Conservation (phyloP, 352 stramenopile species). For the Phytophthora pinifolia region DNA sequence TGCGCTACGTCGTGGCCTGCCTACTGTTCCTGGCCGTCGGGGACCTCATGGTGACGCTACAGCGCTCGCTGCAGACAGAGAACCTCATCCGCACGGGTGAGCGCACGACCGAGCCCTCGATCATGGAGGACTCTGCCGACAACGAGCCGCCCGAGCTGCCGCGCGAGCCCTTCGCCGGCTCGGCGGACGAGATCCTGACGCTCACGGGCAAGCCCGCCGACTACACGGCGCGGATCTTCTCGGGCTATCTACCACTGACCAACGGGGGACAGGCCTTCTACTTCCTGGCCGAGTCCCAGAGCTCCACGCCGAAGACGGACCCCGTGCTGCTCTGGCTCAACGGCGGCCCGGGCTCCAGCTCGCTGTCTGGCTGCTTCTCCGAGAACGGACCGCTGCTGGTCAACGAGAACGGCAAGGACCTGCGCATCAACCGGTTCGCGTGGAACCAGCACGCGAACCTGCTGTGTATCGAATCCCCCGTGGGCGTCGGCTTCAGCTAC, state of each 20-base stretch:
- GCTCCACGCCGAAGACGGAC: constrained; percentile 32
- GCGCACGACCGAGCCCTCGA: constrained; percentile 6
- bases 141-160: constrained; percentile 5
- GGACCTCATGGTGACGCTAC: constrained; percentile 37
- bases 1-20: constrained; percentile 27
- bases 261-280: constrained; percentile 72
- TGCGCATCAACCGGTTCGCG: constrained; percentile 50
- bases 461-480: constrained; percentile 62
- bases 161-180: constrained; percentile 33
- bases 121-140: constrained; percentile 26
- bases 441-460: constrained; percentile 64
- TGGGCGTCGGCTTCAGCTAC: constrained; percentile 71
- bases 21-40: constrained; percentile 31
- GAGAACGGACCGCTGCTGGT: constrained; percentile 77
- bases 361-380: constrained; percentile 58
- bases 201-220: constrained; percentile 42
- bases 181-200: constrained; percentile 45
- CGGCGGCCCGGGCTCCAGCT: constrained; percentile 60
- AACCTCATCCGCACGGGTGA: constrained; percentile 23
- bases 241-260: constrained; percentile 49
- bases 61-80: constrained; percentile 29
- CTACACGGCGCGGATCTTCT: constrained; percentile 60
- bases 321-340: constrained; percentile 74
- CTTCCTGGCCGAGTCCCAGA: constrained; percentile 71
- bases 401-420: constrained; percentile 43